Evolutionary conservation across 1,139 yeast species (phyloP).

Genomic region (Protomyces pachydermus): DNA sequence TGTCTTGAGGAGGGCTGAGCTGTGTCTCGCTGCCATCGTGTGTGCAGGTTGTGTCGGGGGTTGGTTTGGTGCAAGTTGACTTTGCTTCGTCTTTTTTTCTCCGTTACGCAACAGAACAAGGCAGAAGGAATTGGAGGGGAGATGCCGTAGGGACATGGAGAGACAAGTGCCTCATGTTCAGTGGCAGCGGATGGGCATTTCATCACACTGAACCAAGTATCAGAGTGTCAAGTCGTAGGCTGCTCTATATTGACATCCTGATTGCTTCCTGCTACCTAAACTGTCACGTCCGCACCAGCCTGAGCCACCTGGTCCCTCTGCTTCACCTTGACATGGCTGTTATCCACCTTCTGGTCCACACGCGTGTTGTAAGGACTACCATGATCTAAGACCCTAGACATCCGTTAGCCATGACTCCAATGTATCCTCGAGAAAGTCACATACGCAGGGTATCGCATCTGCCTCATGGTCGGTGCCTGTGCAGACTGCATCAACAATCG

Average conservation of each 20-base stretch:
- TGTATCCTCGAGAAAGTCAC: not conserved
- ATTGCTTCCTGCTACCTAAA: not conserved
- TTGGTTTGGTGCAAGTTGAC: too few species aligned
- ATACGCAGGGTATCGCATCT: slow-evolving; percentile 24
- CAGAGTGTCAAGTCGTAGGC: too few species aligned
- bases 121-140: too few species aligned
- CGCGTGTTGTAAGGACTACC: slow-evolving; percentile 23
- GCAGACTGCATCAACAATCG: slow-evolving; percentile 14
- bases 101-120: too few species aligned
- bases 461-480: slow-evolving; percentile 8
- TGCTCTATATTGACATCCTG: too few species aligned
- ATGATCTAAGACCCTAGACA: slow-evolving; percentile 11
- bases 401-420: not conserved
- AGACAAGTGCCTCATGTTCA: not conserved
- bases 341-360: slow-evolving; percentile 24
- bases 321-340: slow-evolving; percentile 16
- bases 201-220: too few species aligned
- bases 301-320: slow-evolving; percentile 12
- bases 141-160: not conserved
- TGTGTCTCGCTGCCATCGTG: not conserved
- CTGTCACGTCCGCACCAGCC: slow-evolving; percentile 16
- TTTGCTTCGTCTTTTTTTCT: too few species aligned
- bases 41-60: too few species aligned
- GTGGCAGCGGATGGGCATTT: too few species aligned
- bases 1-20: not conserved